A percentile compares a stretch with the other conserved stretches of the same genome.
Evolutionary conservation across 352 stramenopile species (phyloP).

Genomic region (Globisporangium echinulatum): DNA sequence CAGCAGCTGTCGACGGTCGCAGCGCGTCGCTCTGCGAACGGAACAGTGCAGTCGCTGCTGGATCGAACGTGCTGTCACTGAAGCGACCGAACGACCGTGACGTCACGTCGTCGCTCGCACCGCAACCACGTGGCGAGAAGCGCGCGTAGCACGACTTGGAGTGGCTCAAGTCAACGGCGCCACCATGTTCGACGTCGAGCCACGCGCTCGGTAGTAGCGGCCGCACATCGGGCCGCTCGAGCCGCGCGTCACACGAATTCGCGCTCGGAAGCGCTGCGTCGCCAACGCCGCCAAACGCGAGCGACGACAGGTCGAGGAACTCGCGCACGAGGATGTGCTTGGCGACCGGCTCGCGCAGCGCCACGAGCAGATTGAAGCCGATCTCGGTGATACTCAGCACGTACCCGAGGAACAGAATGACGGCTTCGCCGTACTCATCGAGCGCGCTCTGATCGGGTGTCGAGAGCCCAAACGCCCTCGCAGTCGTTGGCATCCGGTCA

Average conservation of each 20-base stretch:
- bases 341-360: slow-evolving; percentile 44
- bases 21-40: slow-evolving; percentile 15
- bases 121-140: slow-evolving; percentile 13
- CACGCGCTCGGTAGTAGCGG: slow-evolving; percentile 53
- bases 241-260: slow-evolving; percentile 66
- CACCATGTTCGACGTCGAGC: slow-evolving; percentile 34
- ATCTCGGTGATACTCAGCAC: slow-evolving; percentile 61
- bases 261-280: slow-evolving; percentile 51
- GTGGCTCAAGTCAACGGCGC: slow-evolving; percentile 5
- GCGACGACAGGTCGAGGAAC: slow-evolving; percentile 53
- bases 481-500: slow-evolving; percentile 33
- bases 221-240: slow-evolving; percentile 46
- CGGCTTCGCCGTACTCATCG: slow-evolving; percentile 42
- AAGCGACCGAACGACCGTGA: slow-evolving; percentile 20
- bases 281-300: slow-evolving; percentile 35
- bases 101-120: slow-evolving; percentile 11
- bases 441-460: slow-evolving; percentile 30
- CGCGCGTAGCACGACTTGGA: slow-evolving; percentile 30
- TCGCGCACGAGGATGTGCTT: slow-evolving; percentile 63
- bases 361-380: slow-evolving; percentile 59
- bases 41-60: slow-evolving; percentile 7
- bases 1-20: slow-evolving; percentile 3
- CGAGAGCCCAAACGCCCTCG: slow-evolving; percentile 7
- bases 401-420: slow-evolving; percentile 54
- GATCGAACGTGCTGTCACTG: slow-evolving; percentile 22